Percentiles rank a stretch among this genome's conserved stretches.
These are phyloP conservation scores for Marchantia paleacea DNA, from an alignment of 225 moss, liverwort and hornwort species.

Conservation along the genomic window DNA sequence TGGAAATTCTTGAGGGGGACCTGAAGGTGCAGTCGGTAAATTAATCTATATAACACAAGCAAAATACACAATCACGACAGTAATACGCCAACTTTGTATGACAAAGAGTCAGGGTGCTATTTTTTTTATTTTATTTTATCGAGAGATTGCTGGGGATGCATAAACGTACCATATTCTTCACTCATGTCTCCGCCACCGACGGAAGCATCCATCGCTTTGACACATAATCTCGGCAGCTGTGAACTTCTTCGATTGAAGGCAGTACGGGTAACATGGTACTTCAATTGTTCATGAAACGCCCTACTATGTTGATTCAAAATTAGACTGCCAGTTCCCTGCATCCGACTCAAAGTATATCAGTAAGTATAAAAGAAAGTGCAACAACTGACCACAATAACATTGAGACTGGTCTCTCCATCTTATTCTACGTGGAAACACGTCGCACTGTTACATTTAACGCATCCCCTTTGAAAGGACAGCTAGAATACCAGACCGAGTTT, in stretches of 20 bases:
- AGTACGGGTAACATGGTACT: background rate
- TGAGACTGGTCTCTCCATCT: no score
- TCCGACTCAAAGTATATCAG: background rate
- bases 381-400: no score
- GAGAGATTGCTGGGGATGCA: background rate
- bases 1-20: conserved; percentile 57
- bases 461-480: no score
- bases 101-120: no score
- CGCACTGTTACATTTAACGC: no score
- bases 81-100: no score
- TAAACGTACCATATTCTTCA: conserved; percentile 30
- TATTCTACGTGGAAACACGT: no score
- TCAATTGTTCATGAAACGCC: background rate
- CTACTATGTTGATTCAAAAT: background rate
- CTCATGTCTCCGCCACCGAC: conserved; percentile 34
- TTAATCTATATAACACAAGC: no score
- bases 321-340: conserved; percentile 2
- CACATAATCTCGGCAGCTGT: background rate
- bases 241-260: background rate
- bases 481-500: no score
- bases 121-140: no score
- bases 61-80: no score
- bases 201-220: conserved; percentile 56
- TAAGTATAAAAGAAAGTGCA: no score
- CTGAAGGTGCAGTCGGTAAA: conserved; percentile 24